These are phyloP conservation scores for Globisporangium radiosum DNA, from an alignment of 352 stramenopile genomes.

Conservation along the genomic window DNA sequence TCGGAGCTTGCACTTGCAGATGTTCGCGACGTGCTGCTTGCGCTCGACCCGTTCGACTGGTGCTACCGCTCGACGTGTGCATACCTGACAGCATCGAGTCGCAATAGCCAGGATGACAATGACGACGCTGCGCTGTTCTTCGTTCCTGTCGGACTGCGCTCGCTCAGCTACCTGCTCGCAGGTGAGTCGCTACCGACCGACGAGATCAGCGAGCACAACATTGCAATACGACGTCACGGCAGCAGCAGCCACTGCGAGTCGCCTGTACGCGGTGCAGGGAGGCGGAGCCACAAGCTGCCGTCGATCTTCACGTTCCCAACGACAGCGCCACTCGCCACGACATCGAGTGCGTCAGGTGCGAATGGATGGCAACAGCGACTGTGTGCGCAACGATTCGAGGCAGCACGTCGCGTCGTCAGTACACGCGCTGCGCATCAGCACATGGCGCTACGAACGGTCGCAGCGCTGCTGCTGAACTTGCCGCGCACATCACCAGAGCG, in stretches of 20 bases:
- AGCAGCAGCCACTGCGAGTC: not conserved
- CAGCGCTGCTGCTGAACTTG: constrained; percentile 26
- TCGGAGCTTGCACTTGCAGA: constrained; percentile 13
- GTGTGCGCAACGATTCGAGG: not conserved
- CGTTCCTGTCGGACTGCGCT: constrained; percentile 30
- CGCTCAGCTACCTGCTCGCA: constrained; percentile 29
- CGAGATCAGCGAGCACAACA: constrained; percentile 35
- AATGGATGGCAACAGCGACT: not conserved
- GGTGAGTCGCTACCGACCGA: constrained; percentile 29
- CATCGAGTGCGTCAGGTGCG: not conserved
- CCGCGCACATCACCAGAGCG: constrained; percentile 25
- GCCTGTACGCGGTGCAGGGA: constrained; percentile 6
- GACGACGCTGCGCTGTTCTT: constrained; percentile 18
- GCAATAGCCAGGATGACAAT: not conserved
- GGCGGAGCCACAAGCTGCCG: constrained; percentile 13
- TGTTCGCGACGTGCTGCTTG: constrained; percentile 29
- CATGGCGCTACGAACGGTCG: constrained; percentile 28
- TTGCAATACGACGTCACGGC: not conserved
- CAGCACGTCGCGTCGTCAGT: constrained; percentile 5
- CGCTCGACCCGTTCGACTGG: constrained; percentile 61
- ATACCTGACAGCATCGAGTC: constrained; percentile 14
- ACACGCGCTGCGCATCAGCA: constrained; percentile 18
- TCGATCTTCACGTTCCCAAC: constrained; percentile 36
- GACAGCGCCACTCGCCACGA: not conserved
- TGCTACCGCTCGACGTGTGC: constrained; percentile 28